Conservation (phyloP, 768 basidiomycete genomes). For the Panaeolus cyanescens region DNA sequence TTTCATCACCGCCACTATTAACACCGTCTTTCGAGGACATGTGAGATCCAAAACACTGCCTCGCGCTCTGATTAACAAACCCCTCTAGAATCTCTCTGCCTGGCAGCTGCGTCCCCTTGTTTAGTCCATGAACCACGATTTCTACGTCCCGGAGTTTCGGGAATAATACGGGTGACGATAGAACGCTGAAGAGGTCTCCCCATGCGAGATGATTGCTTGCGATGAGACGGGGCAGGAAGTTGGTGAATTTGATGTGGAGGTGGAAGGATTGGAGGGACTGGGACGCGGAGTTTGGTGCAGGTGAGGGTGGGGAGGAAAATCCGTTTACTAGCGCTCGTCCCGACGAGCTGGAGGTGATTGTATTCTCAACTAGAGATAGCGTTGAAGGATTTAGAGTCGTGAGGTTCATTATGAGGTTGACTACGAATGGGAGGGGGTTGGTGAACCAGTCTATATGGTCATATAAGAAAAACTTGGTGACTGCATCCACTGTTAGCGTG, state of each 20-base stretch:
- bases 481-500: not conserved
- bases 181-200: not conserved
- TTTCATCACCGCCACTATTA: too few relatives aligned
- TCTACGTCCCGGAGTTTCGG: not conserved
- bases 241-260: not conserved
- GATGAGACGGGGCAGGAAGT: not conserved
- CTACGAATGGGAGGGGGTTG: not conserved
- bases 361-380: too few relatives aligned
- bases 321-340: too few relatives aligned
- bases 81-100: not conserved
- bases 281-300: not conserved
- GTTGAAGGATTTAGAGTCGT: not conserved
- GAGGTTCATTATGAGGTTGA: not conserved
- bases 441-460: not conserved
- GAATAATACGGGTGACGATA: not conserved
- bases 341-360: too few relatives aligned
- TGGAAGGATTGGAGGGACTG: not conserved
- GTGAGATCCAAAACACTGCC: too few relatives aligned
- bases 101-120: too few relatives aligned
- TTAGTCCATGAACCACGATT: not conserved
- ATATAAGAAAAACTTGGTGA: not conserved
- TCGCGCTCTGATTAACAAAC: not conserved
- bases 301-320: too few relatives aligned
- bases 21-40: not conserved
- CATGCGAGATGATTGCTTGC: not conserved